Evolutionary conservation across 2,329 filamentous ascomycete species (phyloP).

Genomic region (Alternaria novae-zelandiae): DNA sequence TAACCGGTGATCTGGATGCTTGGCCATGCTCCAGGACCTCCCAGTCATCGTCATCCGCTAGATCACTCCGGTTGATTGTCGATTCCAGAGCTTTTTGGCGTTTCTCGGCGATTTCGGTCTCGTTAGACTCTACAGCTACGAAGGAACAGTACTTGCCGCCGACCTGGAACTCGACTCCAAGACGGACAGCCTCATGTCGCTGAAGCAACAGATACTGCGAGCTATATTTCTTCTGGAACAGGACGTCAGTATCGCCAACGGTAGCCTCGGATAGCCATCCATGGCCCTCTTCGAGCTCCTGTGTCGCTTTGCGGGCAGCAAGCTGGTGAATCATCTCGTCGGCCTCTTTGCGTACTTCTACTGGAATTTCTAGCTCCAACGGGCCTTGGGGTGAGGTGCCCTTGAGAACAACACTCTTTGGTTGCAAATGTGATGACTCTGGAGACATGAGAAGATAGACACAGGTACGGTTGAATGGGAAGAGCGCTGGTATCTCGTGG

Average conservation of each 20-base stretch:
- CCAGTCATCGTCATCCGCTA: not conserved
- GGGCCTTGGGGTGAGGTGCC: constrained; percentile 8
- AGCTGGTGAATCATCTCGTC: constrained; percentile 13
- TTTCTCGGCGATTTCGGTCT: not conserved
- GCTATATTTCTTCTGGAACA: not conserved
- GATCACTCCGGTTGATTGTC: not conserved
- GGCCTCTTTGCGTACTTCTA: not conserved
- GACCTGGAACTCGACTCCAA: constrained; percentile 6
- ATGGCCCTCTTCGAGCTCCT: constrained; percentile 12
- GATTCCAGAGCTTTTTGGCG: not conserved
- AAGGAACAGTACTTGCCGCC: constrained; percentile 8
- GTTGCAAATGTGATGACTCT: not conserved
- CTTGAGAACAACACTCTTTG: constrained; percentile 2
- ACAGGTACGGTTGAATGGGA: constrained; percentile 6
- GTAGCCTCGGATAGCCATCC: constrained; percentile 5
- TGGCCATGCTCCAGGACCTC: not conserved
- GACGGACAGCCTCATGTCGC: constrained; percentile 2
- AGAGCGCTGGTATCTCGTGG: not conserved
- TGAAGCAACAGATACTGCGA: not conserved
- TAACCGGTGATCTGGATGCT: not conserved
- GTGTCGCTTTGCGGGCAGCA: constrained; percentile 3
- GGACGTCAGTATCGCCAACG: not conserved
- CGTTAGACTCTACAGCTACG: constrained; percentile 6
- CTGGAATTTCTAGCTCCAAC: not conserved
- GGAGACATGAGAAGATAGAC: constrained; percentile 8